These are phyloP conservation scores for Patellifolia procumbens DNA, from an alignment of 179 eudicot species.

Conservation along the genomic window DNA sequence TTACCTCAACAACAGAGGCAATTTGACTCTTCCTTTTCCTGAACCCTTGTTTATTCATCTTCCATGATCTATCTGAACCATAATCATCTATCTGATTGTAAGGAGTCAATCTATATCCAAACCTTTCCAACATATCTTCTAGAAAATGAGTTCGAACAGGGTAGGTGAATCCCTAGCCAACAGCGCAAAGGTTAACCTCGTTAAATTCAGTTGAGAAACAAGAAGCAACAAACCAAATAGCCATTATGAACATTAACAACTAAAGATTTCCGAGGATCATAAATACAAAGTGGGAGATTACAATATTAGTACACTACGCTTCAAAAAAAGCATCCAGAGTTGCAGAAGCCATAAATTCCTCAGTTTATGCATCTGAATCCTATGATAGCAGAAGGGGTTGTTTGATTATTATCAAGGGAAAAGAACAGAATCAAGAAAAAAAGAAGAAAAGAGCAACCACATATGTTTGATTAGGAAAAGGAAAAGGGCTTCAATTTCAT, in stretches of 20 bases:
- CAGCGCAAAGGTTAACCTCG: slow-evolving; percentile 1
- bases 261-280: neutral
- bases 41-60: slow-evolving; percentile 77
- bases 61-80: slow-evolving; percentile 80
- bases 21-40: slow-evolving; percentile 92
- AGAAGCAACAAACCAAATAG: slow-evolving; percentile 11
- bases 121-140: slow-evolving; percentile 71
- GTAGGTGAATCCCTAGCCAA: slow-evolving; percentile 75
- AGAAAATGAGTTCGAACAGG: slow-evolving; percentile 80
- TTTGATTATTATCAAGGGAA: neutral
- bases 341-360: neutral
- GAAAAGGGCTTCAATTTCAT: neutral
- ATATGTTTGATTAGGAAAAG: neutral
- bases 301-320: neutral
- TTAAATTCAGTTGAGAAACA: slow-evolving; percentile 13
- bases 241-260: slow-evolving; percentile 1
- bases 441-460: too few species aligned
- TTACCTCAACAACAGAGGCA: slow-evolving; percentile 83
- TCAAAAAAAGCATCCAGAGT: neutral
- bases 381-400: neutral
- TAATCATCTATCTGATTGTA: slow-evolving; percentile 90
- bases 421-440: neutral
- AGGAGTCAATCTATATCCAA: slow-evolving; percentile 73
- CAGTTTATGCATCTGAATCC: neutral
- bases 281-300: neutral